Conservation (phyloP, 2,329 filamentous ascomycete species). For the Nigrospora sphaerica region DNA sequence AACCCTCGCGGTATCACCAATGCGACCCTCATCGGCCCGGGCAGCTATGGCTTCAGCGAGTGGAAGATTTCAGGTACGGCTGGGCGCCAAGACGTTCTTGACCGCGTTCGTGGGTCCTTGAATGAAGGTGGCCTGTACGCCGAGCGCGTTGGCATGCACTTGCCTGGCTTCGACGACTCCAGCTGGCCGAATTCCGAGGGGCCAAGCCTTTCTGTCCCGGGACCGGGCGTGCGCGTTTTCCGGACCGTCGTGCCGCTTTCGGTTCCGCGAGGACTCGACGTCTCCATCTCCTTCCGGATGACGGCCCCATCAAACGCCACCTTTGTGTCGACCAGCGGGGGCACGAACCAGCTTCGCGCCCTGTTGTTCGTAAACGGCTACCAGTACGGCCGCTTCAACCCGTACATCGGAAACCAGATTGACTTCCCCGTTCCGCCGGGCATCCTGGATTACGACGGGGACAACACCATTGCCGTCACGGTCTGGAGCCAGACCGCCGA, state of each 20-base stretch:
- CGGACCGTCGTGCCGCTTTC: slow-evolving; percentile 42
- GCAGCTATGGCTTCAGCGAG: slow-evolving; percentile 32
- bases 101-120: slow-evolving; percentile 46
- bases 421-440: slow-evolving; percentile 54
- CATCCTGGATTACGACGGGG: slow-evolving; percentile 48
- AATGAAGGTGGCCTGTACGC: slow-evolving; percentile 53
- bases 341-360: slow-evolving; percentile 34
- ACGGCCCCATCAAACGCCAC: slow-evolving; percentile 33
- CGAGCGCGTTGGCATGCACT: slow-evolving; percentile 51
- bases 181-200: slow-evolving; percentile 28
- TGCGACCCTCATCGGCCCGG: slow-evolving; percentile 37
- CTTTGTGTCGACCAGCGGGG: slow-evolving; percentile 21
- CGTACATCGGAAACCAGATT: slow-evolving; percentile 53
- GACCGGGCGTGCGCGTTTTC: slow-evolving; percentile 49
- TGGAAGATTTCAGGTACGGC: slow-evolving; percentile 55
- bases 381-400: slow-evolving; percentile 54
- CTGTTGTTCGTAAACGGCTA: slow-evolving; percentile 60
- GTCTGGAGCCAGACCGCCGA: slow-evolving; percentile 52
- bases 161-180: slow-evolving; percentile 45
- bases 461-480: slow-evolving; percentile 50
- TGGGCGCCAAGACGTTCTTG: slow-evolving; percentile 42
- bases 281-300: slow-evolving; percentile 48
- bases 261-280: slow-evolving; percentile 44
- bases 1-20: slow-evolving; percentile 45
- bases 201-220: slow-evolving; percentile 32